A percentile compares a stretch with the other conserved stretches of the same genome.
phyloP scores from a whole-genome alignment of 1,284 basidiomycete genomes.

The Trichosporon asahii region DNA sequence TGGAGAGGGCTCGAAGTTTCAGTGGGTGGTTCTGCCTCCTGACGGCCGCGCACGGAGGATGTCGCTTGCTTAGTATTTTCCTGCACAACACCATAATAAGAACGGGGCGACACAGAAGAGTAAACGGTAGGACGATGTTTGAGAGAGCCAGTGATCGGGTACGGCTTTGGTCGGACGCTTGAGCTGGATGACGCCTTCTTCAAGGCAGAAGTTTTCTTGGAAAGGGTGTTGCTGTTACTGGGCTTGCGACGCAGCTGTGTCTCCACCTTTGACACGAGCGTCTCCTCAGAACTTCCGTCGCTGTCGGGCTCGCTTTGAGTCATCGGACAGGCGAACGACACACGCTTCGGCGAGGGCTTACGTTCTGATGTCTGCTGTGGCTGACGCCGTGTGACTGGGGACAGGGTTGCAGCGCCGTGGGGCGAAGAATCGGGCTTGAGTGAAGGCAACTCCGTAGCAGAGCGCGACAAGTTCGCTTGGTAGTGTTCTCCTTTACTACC shows the following conservation, averaged over 20 bases:
- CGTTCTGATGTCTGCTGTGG: neutral
- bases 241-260: neutral
- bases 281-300: neutral
- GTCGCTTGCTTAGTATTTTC: too few relatives aligned
- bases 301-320: neutral
- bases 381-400: neutral
- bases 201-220: neutral
- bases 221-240: neutral
- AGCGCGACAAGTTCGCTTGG: too few relatives aligned
- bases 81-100: neutral
- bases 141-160: neutral
- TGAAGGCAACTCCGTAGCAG: too few relatives aligned
- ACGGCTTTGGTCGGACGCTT: neutral
- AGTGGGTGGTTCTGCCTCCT: too few relatives aligned
- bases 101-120: neutral
- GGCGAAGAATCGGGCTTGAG: neutral
- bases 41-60: too few relatives aligned
- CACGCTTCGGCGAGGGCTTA: neutral
- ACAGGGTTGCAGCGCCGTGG: neutral
- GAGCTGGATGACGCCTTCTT: neutral
- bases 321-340: neutral
- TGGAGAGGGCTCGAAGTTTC: too few relatives aligned
- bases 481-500: neutral
- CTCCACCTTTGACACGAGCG: neutral
- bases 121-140: neutral